Evolutionary conservation across 1,284 basidiomycete genomes (phyloP).

Genomic region (Ganoderma resinaceum): DNA sequence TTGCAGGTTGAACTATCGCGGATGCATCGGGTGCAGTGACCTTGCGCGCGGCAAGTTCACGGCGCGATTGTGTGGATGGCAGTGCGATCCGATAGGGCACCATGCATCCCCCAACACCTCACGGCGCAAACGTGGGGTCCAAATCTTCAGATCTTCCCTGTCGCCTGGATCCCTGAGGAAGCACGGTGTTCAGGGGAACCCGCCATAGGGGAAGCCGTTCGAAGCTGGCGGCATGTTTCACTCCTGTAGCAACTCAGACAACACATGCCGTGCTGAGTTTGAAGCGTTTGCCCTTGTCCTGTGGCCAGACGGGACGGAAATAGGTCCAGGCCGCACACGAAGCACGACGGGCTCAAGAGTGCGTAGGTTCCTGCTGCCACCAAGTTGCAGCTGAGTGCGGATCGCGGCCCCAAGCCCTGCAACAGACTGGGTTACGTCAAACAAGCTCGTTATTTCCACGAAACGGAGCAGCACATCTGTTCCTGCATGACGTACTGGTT

Average conservation of each 20-base stretch:
- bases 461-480: slow-evolving; percentile 13
- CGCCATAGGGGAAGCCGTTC: not conserved
- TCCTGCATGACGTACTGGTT: slow-evolving; percentile 24
- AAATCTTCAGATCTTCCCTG: slow-evolving; percentile 6
- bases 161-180: not conserved
- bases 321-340: slow-evolving; percentile 8
- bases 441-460: slow-evolving; percentile 24
- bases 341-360: slow-evolving; percentile 7
- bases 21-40: slow-evolving; percentile 17
- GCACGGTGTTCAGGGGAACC: slow-evolving; percentile 12
- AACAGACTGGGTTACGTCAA: slow-evolving; percentile 21
- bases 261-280: slow-evolving; percentile 20
- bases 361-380: slow-evolving; percentile 26
- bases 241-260: slow-evolving; percentile 16
- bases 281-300: slow-evolving; percentile 3
- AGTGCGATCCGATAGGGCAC: slow-evolving; percentile 2
- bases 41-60: not conserved
- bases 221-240: slow-evolving; percentile 6
- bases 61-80: slow-evolving; percentile 10
- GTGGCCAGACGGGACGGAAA: slow-evolving; percentile 14
- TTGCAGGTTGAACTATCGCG: slow-evolving; percentile 24
- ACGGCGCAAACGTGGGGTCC: not conserved
- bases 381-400: not conserved
- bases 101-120: not conserved
- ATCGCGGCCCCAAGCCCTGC: slow-evolving; percentile 3